Percentiles rank a stretch among this genome's conserved stretches.
These are phyloP conservation scores for Chrysanthemum lavandulifolium DNA, from an alignment of 129 eudicot genomes.

Conservation along the genomic window DNA sequence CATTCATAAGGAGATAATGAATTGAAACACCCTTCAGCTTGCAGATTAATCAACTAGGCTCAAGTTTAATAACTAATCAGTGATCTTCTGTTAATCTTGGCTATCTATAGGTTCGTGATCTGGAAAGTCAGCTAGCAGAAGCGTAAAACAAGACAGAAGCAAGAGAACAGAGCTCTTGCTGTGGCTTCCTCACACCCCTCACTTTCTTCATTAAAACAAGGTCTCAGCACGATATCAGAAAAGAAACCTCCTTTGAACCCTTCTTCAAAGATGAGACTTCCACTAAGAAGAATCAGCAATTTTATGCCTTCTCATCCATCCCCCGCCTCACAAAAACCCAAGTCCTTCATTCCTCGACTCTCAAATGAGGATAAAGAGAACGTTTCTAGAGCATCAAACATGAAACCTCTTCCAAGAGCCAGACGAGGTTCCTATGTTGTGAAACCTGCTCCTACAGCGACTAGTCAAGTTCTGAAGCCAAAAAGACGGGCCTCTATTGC, in stretches of 20 bases:
- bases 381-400: slow-evolving; percentile 28
- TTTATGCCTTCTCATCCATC: slow-evolving; percentile 58
- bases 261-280: slow-evolving; percentile 65
- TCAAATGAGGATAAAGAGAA: slow-evolving; percentile 61
- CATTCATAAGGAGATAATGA: too few relatives aligned
- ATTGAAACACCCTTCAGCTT: too few relatives aligned
- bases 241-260: slow-evolving; percentile 78
- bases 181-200: slow-evolving; percentile 60
- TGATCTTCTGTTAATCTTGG: not conserved
- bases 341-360: slow-evolving; percentile 31
- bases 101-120: slow-evolving; percentile 56
- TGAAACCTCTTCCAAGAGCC: slow-evolving; percentile 36
- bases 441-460: slow-evolving; percentile 26
- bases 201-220: slow-evolving; percentile 46
- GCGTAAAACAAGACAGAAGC: slow-evolving; percentile 76
- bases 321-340: slow-evolving; percentile 39
- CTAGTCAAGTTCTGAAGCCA: slow-evolving; percentile 45
- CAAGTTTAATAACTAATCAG: not conserved
- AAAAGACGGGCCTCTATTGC: slow-evolving; percentile 79
- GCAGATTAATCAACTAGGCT: not conserved
- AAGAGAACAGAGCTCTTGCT: slow-evolving; percentile 75
- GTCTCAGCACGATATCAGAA: slow-evolving; percentile 49
- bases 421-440: slow-evolving; percentile 61
- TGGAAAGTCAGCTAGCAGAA: slow-evolving; percentile 80
- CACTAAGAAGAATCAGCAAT: slow-evolving; percentile 71